Percentiles rank a stretch among this genome's conserved stretches.
These are phyloP conservation scores for Leccinum arenicola DNA, from an alignment of 768 basidiomycete species.

Conservation along the genomic window DNA sequence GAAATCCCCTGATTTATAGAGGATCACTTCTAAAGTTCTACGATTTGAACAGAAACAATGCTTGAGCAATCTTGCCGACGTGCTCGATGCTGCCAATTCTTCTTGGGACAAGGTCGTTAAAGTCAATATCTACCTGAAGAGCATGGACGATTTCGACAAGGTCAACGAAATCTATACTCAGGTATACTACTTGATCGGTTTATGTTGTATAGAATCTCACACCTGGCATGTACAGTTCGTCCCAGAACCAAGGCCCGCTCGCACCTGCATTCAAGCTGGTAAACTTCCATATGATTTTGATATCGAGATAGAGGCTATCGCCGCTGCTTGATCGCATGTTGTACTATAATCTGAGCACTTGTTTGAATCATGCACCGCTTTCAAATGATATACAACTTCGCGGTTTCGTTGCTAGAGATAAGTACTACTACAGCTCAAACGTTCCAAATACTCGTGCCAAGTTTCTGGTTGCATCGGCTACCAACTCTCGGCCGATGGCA, in stretches of 20 bases:
- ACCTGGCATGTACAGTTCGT: conserved; percentile 33
- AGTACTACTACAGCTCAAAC: not conserved
- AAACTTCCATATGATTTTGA: conserved; percentile 67
- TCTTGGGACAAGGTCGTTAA: conserved; percentile 59
- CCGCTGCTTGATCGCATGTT: conserved; percentile 30
- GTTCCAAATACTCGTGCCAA: conserved; percentile 33
- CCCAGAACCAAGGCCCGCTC: conserved; percentile 62
- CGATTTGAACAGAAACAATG: conserved; percentile 46
- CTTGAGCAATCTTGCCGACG: conserved; percentile 51
- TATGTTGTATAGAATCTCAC: not conserved
- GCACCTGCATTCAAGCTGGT: conserved; percentile 74
- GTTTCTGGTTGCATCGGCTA: conserved; percentile 36
- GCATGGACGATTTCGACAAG: conserved; percentile 53
- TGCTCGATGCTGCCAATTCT: conserved; percentile 51
- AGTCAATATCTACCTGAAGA: conserved; percentile 59
- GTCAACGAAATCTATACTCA: conserved; percentile 61
- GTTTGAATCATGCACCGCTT: not conserved
- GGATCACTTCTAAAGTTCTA: not conserved
- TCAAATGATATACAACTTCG: not conserved
- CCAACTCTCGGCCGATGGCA: conserved; percentile 35
- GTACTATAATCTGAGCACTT: not conserved
- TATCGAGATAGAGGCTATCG: conserved; percentile 72
- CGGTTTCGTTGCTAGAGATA: not conserved
- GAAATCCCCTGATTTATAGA: not conserved
- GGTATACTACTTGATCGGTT: conserved; percentile 30